Base-by-base conservation (phyloP, 2,329 filamentous ascomycete genomes). In the Ophiostoma sp. region DNA sequence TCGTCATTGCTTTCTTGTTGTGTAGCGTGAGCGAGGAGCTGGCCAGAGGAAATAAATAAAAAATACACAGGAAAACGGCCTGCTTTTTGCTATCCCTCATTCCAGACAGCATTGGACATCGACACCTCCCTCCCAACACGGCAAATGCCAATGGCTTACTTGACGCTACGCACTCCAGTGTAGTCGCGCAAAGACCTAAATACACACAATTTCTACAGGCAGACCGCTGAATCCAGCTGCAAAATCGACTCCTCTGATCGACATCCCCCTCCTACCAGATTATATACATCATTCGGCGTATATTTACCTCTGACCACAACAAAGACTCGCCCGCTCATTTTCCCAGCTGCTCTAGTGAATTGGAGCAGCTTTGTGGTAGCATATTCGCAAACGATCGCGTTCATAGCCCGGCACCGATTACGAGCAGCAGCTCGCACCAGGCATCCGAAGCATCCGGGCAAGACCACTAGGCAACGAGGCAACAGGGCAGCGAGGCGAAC, bases 1-100 rank as follows among this genome's bases (percentile, higher is more conserved):
- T 65, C 68, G 68, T 69, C 68, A 69, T 54, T 27, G 39, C 39
- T 52, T 52, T 23, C 11, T 20, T 31, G 17, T 20, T 54, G 8
- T 27, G n/a, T 7, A 13, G 52, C 27, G 35, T 31, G 39, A 67
- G 27, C 10, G 27, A n/a, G 17, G 44, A 48, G 44, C 44, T 48
- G 20, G 44, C 44, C 10, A 5, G 41, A 23, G 31, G 35, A n/a
- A 31, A 44, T 41, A 10, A 65, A 13, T 41, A 20, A 27, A 23
- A 57, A 48, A 60, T 13, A 31, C 10, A 15, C 15, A 48, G 5
- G 7, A 20, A 48, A 48, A 48, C 5, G 17, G 6, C 44, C n/a
- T 48, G 6, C 27, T 17, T 62, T 17, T n/a, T 31, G 11, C 0
- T 15, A 35, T 20, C 33, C 57, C 23, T 8, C 57, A 62, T 62